Percentiles rank a stretch among this genome's conserved stretches.
Evolutionary conservation across 2,329 filamentous ascomycete genomes (phyloP).

Genomic region (Aspergillus neotritici): DNA sequence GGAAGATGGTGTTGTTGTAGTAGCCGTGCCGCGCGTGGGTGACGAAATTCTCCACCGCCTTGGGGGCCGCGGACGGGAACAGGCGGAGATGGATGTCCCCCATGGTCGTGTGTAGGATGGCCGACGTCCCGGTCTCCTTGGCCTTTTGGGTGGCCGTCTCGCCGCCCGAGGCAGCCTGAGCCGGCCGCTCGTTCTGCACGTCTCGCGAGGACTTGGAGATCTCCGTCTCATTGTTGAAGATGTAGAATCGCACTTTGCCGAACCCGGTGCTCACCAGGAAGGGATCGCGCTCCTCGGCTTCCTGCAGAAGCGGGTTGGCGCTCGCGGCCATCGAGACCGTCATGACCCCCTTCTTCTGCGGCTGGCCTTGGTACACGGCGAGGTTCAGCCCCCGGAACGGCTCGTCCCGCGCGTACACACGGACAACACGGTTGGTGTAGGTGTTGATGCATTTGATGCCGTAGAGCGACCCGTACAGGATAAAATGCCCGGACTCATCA

Average conservation of each 20-base stretch:
- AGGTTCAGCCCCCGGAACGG: conserved; percentile 77
- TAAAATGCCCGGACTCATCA: conserved; percentile 92
- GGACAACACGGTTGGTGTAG: conserved; percentile 85
- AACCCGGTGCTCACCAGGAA: conserved; percentile 80
- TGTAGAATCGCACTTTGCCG: conserved; percentile 89
- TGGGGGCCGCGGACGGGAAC: conserved; percentile 88
- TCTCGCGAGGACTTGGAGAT: conserved; percentile 80
- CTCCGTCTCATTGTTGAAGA: conserved; percentile 89
- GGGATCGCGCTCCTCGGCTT: conserved; percentile 84
- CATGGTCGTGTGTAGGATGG: conserved; percentile 83
- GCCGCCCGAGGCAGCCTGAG: conserved; percentile 50
- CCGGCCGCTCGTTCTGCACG: conserved; percentile 90
- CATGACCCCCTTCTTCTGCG: conserved; percentile 85
- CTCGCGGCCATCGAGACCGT: conserved; percentile 97
- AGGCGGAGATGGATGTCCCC: conserved; percentile 91
- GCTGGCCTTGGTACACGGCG: conserved; percentile 87
- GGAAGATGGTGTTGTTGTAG: conserved; percentile 97
- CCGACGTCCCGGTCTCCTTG: conserved; percentile 68
- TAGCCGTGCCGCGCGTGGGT: conserved; percentile 85
- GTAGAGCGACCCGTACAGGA: conserved; percentile 86
- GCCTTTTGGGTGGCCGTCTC: conserved; percentile 52
- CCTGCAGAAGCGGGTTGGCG: conserved; percentile 83
- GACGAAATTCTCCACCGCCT: conserved; percentile 95
- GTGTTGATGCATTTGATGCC: conserved; percentile 96
- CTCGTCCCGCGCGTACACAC: conserved; percentile 85